A percentile compares a stretch with the other conserved stretches of the same genome.
These are phyloP conservation scores for Capsella bursapastoris DNA, from an alignment of 345 rosid species.

Conservation along the genomic window DNA sequence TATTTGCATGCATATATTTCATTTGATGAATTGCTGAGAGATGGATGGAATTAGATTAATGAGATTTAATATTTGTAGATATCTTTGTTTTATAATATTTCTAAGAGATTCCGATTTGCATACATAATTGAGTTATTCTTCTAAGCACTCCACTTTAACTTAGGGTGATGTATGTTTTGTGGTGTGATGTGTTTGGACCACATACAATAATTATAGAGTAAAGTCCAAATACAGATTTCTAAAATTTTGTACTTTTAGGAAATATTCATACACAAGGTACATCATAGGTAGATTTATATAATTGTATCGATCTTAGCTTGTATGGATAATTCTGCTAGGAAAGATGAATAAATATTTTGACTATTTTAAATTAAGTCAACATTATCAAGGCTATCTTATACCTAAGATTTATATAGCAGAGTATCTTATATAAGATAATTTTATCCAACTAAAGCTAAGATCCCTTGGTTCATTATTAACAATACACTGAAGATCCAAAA, in stretches of 20 bases:
- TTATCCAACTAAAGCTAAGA: too few relatives aligned
- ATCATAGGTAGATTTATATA: background rate
- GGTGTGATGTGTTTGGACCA: constrained; percentile 30
- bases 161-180: constrained; percentile 31
- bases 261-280: constrained; percentile 7
- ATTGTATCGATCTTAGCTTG: background rate
- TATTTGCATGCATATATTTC: background rate
- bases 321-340: background rate
- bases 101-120: constrained; percentile 25
- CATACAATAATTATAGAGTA: constrained; percentile 14
- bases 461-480: too few relatives aligned
- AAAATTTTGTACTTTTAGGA: background rate
- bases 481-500: background rate
- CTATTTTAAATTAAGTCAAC: too few relatives aligned
- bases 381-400: too few relatives aligned
- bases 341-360: background rate
- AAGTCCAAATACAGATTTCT: background rate
- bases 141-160: constrained; percentile 19
- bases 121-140: constrained; percentile 1
- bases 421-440: too few relatives aligned
- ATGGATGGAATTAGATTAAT: background rate
- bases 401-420: too few relatives aligned
- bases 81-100: background rate
- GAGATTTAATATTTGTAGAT: background rate
- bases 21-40: background rate